Evolutionary conservation across 2,329 filamentous ascomycete genomes (phyloP).

Genomic region (Colletotrichum plurivorum): DNA sequence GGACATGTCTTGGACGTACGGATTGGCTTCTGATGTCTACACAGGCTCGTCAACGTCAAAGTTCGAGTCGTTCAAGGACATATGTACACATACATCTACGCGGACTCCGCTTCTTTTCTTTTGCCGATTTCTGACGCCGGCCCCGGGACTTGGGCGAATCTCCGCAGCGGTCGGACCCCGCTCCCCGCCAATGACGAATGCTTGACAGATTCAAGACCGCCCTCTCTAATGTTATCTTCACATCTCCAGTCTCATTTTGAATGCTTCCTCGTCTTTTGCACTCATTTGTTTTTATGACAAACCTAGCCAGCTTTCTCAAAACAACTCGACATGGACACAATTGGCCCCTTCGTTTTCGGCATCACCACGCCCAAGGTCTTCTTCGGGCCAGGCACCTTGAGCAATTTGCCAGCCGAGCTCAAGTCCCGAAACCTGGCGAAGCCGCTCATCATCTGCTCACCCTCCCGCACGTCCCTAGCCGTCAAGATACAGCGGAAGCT

Average conservation of each 20-base stretch:
- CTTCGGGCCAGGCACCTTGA: constrained; percentile 51
- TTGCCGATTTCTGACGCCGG: constrained; percentile 19
- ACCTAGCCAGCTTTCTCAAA: not conserved
- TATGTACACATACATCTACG: not conserved
- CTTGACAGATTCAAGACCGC: not conserved
- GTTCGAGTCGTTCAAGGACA: too few relatives aligned
- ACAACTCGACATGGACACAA: constrained; percentile 14
- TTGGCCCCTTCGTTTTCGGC: constrained; percentile 26
- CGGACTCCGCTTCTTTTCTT: not conserved
- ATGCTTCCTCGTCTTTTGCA: too few relatives aligned
- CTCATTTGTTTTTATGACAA: too few relatives aligned
- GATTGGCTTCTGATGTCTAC: too few relatives aligned
- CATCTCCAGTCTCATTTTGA: too few relatives aligned
- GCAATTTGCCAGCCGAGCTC: constrained; percentile 52
- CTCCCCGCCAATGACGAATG: constrained; percentile 35
- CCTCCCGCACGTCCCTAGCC: constrained; percentile 54
- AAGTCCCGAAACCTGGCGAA: constrained; percentile 48
- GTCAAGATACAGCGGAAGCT: constrained; percentile 49
- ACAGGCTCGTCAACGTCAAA: too few relatives aligned
- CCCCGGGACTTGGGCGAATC: constrained; percentile 7
- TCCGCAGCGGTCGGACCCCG: constrained; percentile 31
- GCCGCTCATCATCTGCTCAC: constrained; percentile 55
- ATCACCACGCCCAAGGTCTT: constrained; percentile 50
- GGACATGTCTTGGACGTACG: too few relatives aligned
- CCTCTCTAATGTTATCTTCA: not conserved